Evolutionary conservation across 176 grass and related monocot genomes (phyloP), one percentile per base, ranked within the genome.

Genomic region (Poa pratensis): DNA sequence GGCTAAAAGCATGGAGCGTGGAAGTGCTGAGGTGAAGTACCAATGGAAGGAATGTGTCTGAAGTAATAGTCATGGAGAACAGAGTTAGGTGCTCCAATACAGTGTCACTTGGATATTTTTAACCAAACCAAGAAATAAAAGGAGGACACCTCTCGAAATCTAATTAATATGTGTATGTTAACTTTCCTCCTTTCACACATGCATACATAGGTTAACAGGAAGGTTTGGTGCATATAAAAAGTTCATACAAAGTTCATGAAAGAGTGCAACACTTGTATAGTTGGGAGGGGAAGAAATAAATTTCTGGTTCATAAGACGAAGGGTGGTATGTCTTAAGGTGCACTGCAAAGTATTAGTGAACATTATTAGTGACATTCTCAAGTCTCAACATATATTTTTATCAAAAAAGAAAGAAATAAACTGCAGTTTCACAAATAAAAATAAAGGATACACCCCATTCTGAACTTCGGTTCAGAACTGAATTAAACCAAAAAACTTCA

Each of bases 361-460:
- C 11, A 20, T 23, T 74, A 14, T 18, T 59, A 54, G 4, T 10
- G 27, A 23, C 27, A 68, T 69, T 52, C 63, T 53, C 64, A 69
- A 68, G 53, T 52, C 63, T 53, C 64, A 69, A 57, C 48, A 57
- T 43, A 52, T 69, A 53, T 71, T 82, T 18, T 54, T 40, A 42
- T 10, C 4, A 82, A 23, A 76, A 45, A 84, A n/a, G n/a, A n/a
- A 64, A 49, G 3, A 76, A 75, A 14, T 17, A 67, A 72, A 78
- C 3, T 63, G 43, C 57, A 86, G n/a, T 75, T 85, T 34, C 26
- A 80, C 6, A 6, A 14, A 90, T 72, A 76, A 88, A 53, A 23
- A 81, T 10, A 54, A 86, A 99, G 93, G 96, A 99, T 99, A 99
- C 96, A 88, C 96, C 96, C 96, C 96, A 99, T 92, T 99, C 91